Conservation (phyloP, 2,329 filamentous ascomycete genomes). For the Dactylella cylindrospora region DNA sequence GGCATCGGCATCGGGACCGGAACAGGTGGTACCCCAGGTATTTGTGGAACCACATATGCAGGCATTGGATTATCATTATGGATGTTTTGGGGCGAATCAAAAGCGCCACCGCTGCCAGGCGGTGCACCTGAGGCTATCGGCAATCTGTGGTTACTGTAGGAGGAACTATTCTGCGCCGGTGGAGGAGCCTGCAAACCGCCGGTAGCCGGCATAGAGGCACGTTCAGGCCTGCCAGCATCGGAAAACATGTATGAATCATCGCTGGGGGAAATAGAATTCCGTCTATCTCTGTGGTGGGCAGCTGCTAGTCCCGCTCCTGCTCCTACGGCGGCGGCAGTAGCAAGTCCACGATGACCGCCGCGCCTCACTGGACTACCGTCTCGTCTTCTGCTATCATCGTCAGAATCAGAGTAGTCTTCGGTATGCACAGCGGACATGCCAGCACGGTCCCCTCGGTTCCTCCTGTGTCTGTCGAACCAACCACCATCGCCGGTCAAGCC, state of each 20-base stretch:
- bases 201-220: conserved; percentile 22
- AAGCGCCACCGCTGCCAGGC: too few species aligned
- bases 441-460: conserved; percentile 26
- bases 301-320: conserved; percentile 26
- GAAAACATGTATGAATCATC: conserved; percentile 33
- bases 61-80: conserved; percentile 25
- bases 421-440: conserved; percentile 41
- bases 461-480: conserved; percentile 32
- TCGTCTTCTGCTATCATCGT: conserved; percentile 22
- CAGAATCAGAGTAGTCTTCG: conserved; percentile 35
- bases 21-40: conserved; percentile 3
- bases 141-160: conserved; percentile 30
- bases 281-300: conserved; percentile 29
- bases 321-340: conserved; percentile 18
- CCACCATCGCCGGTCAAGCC: conserved; percentile 33
- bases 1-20: too few species aligned
- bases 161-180: conserved; percentile 17
- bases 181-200: conserved; percentile 38
- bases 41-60: too few species aligned
- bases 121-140: conserved; percentile 11
- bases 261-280: conserved; percentile 22
- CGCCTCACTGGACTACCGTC: conserved; percentile 25
- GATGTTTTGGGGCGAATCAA: conserved; percentile 30
- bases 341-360: conserved; percentile 10
- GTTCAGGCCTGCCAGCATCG: conserved; percentile 13